Base-by-base conservation (phyloP, 2,329 filamentous ascomycete species). In the Monilinia vaccinii-corymbosi region DNA sequence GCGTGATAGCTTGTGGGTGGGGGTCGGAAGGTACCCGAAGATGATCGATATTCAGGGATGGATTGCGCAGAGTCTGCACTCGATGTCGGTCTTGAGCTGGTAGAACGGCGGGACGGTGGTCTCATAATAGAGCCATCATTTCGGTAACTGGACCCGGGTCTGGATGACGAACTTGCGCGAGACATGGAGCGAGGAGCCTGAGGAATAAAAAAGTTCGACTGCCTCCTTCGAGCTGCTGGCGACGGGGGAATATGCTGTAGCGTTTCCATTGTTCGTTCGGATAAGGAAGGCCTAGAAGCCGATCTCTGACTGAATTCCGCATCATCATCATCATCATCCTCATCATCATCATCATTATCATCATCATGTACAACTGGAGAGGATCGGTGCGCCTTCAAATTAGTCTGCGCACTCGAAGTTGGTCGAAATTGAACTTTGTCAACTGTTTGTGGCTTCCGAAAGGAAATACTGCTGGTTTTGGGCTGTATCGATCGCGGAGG, bases 261-360 rank as follows among this genome's bases (percentile, higher is more conserved):
- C 0, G 90, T 96, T 71, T 96, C 90, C 46, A 96, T 86, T 0
- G 92, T 95, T 61, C 93, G 80, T 67, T 97, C 92, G 0, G 88
- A 85, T 4, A 97, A 77, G 0, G 89, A 92, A 56, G 81, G 78
- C 18, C 69, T 63, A 49, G 67, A 58, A 40, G 28, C 44, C 56
- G 48, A 38, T 18, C 31, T 36, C 32, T 25, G 48, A 34, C 57
- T 60, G 38, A 23, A 25, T 9, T 23, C n/a, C 48, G 46, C 46
- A 21, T 52, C 47, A 14, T 56, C 58, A 58, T 59, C 57, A 18
- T 40, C 25, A 28, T 28, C 25, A 28, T 28, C 25, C 3, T 28
- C 25, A 28, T 28, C 25, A 28, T 28, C 25, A 6, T 28, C 25
- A 28, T 28, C 25, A 3, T 28, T 6, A 3, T 28, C 25, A 14